These are phyloP conservation scores for Hypomontagnella submonticulosa DNA, from an alignment of 495 filamentous ascomycete species.

Conservation along the genomic window DNA sequence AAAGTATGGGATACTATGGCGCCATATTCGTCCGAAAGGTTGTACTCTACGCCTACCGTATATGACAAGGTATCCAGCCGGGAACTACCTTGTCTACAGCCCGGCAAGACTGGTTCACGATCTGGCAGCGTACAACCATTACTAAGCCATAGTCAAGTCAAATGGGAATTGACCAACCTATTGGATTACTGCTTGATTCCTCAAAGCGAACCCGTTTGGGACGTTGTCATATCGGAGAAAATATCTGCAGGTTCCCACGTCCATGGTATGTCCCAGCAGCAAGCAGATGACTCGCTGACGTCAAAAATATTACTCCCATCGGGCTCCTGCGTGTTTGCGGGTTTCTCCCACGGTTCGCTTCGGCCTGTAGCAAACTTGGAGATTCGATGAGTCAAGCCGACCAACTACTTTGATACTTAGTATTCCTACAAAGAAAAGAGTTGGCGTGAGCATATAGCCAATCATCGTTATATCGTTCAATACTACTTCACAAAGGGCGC, in stretches of 20 bases:
- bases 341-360: constrained; percentile 13
- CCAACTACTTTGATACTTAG: background rate
- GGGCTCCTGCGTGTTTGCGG: constrained; percentile 30
- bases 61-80: background rate
- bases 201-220: constrained; percentile 20
- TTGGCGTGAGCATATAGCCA: too few species aligned
- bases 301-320: constrained; percentile 20
- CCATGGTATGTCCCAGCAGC: constrained; percentile 18
- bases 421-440: background rate
- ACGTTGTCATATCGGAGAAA: constrained; percentile 43
- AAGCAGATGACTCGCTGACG: constrained; percentile 12
- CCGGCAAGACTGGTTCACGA: background rate
- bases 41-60: background rate
- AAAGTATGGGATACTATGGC: background rate
- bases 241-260: constrained; percentile 35
- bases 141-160: background rate
- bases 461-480: too few species aligned
- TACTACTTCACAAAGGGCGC: too few species aligned
- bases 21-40: background rate
- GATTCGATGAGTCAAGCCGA: background rate
- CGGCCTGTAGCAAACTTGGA: constrained; percentile 35
- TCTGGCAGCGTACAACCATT: constrained; percentile 16
- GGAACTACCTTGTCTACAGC: constrained; percentile 1
- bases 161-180: constrained; percentile 5
- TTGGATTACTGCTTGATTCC: constrained; percentile 6